A percentile compares a stretch with the other conserved stretches of the same genome.
Conservation (phyloP, 371 early-diverging fungal species). For the Mortierella sp. region DNA sequence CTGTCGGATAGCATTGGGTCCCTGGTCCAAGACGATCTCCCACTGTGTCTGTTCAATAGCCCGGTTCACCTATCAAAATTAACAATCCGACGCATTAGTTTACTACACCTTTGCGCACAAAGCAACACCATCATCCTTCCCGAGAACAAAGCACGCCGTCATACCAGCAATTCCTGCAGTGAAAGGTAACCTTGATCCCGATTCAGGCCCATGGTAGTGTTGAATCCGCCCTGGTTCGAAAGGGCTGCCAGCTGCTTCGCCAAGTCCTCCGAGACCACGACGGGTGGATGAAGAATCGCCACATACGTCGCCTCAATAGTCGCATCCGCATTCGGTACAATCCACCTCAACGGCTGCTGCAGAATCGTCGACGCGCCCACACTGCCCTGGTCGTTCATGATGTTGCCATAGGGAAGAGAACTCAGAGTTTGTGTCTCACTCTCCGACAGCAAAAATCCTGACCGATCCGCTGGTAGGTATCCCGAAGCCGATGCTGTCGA, state of each 20-base stretch:
- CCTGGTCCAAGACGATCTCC: slow-evolving; percentile 37
- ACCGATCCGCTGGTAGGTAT: slow-evolving; percentile 33
- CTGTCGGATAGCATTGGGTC: slow-evolving; percentile 31
- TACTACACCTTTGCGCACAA: not conserved
- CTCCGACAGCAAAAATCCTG: slow-evolving; percentile 39
- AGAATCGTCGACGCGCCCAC: slow-evolving; percentile 40
- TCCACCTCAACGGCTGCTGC: slow-evolving; percentile 50
- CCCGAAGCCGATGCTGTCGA: slow-evolving; percentile 29
- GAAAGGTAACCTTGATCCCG: slow-evolving; percentile 46
- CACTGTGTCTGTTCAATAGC: slow-evolving; percentile 42
- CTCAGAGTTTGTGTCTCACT: slow-evolving; percentile 33
- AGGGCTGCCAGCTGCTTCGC: slow-evolving; percentile 51
- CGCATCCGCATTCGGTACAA: slow-evolving; percentile 44
- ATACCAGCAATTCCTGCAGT: slow-evolving; percentile 50
- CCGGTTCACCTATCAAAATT: slow-evolving; percentile 21
- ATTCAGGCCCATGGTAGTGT: slow-evolving; percentile 47
- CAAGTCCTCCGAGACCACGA: slow-evolving; percentile 39
- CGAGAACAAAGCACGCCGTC: not conserved
- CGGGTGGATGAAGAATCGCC: slow-evolving; percentile 50
- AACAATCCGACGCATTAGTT: not conserved
- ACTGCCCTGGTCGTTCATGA: slow-evolving; percentile 56
- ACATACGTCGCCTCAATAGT: slow-evolving; percentile 45
- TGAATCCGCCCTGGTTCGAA: slow-evolving; percentile 48
- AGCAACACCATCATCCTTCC: not conserved
- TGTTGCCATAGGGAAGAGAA: slow-evolving; percentile 44